Conservation (phyloP, 2,329 filamentous ascomycete genomes). For the Didymella glomerata region DNA sequence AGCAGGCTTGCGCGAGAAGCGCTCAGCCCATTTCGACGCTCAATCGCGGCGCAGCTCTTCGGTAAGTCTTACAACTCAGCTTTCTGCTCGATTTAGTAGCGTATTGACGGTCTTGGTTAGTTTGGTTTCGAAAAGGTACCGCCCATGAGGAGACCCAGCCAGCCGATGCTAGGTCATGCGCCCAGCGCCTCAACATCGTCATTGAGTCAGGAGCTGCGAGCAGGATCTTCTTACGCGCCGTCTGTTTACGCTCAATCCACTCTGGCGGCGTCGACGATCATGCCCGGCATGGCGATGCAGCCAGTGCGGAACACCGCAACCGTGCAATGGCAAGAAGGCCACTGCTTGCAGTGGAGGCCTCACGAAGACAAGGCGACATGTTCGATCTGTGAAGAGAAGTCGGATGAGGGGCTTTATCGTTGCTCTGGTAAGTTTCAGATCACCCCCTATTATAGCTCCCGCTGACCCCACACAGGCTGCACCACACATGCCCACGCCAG, state of each 20-base stretch:
- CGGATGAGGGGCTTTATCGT: conserved; percentile 76
- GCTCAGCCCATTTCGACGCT: conserved; percentile 80
- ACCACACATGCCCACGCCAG: conserved; percentile 63
- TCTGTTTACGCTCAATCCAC: conserved; percentile 89
- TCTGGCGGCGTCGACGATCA: conserved; percentile 82
- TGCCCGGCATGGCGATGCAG: conserved; percentile 84
- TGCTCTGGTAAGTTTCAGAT: conserved; percentile 63
- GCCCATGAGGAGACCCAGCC: conserved; percentile 67
- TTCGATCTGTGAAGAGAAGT: conserved; percentile 78
- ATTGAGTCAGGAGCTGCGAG: conserved; percentile 59
- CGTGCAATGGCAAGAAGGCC: conserved; percentile 83
- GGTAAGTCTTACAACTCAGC: conserved; percentile 21
- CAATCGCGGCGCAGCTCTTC: conserved; percentile 16
- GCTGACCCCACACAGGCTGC: conserved; percentile 60
- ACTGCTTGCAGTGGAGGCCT: conserved; percentile 74
- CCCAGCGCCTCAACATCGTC: conserved; percentile 73
- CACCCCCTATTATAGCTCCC: conserved; percentile 10
- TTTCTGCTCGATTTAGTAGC: conserved; percentile 9
- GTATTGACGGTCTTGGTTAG: conserved; percentile 45
- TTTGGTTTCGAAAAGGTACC: conserved; percentile 80
- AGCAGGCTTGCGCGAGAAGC: conserved; percentile 88
- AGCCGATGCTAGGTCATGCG: conserved; percentile 74
- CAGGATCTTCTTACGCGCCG: conserved; percentile 71
- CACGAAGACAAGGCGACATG: conserved; percentile 70
- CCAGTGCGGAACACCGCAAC: conserved; percentile 81